These are phyloP conservation scores for Mollisiaceae sp. DNA, from an alignment of 2,329 filamentous ascomycete genomes.

Conservation along the genomic window DNA sequence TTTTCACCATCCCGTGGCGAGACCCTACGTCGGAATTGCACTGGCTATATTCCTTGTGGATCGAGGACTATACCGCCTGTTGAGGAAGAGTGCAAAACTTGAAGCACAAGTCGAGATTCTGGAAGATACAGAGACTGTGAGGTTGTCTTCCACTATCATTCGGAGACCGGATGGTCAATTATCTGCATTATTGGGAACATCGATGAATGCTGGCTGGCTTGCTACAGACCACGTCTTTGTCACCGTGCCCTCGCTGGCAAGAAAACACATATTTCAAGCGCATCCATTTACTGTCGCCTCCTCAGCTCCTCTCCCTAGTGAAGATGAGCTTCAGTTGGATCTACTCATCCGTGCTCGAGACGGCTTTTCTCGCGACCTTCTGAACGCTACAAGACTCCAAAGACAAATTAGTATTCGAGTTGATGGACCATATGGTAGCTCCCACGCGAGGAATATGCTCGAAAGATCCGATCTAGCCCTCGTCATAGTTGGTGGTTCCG, in stretches of 20 bases:
- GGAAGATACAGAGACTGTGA: slow-evolving; percentile 60
- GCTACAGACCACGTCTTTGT: slow-evolving; percentile 69
- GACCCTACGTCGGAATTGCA: slow-evolving; percentile 58
- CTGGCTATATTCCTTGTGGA: slow-evolving; percentile 63
- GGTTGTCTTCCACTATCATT: slow-evolving; percentile 45
- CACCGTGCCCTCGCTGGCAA: slow-evolving; percentile 59
- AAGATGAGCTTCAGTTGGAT: slow-evolving; percentile 56
- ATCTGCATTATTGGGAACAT: slow-evolving; percentile 38
- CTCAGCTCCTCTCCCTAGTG: slow-evolving; percentile 50
- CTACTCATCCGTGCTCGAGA: slow-evolving; percentile 64
- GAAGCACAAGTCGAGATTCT: slow-evolving; percentile 57
- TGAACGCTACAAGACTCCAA: slow-evolving; percentile 54
- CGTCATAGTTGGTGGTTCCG: slow-evolving; percentile 66
- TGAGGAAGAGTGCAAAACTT: slow-evolving; percentile 54
- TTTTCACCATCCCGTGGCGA: slow-evolving; percentile 60
- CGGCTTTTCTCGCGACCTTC: slow-evolving; percentile 63
- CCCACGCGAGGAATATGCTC: slow-evolving; percentile 59
- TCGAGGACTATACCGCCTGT: slow-evolving; percentile 60
- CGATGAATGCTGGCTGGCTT: slow-evolving; percentile 57
- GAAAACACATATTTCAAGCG: slow-evolving; percentile 59
- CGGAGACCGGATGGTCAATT: slow-evolving; percentile 14
- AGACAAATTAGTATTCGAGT: slow-evolving; percentile 54
- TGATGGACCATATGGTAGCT: slow-evolving; percentile 70
- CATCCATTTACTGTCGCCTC: slow-evolving; percentile 73
- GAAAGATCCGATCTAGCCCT: slow-evolving; percentile 54